Evolutionary conservation across 208 protist genomes (phyloP).

Genomic region (Leishmania tarentolae): DNA sequence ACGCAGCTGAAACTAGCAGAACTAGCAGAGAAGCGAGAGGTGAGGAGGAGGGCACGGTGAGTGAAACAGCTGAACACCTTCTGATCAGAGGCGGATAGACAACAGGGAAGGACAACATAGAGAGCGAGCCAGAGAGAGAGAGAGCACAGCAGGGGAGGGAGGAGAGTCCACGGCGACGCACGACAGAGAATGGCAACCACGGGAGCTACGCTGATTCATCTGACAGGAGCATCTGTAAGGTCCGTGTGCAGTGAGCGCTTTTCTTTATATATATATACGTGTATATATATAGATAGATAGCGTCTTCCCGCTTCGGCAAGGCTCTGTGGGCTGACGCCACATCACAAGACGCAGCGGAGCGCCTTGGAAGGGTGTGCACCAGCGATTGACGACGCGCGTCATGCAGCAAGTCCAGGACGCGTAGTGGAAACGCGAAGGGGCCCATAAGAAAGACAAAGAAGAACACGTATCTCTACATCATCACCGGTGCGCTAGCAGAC

Average conservation of each 20-base stretch:
- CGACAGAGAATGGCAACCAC: background rate
- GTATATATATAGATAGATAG: too few relatives aligned
- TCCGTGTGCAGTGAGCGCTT: background rate
- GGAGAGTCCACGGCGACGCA: background rate
- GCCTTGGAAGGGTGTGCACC: background rate
- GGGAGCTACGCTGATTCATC: background rate
- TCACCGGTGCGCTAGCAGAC: background rate
- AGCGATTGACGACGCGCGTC: background rate
- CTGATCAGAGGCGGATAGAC: background rate
- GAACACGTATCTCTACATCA: too few relatives aligned
- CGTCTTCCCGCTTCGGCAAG: background rate
- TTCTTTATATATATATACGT: background rate
- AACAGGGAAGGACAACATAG: background rate
- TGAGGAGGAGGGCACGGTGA: too few relatives aligned
- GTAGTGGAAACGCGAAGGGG: background rate
- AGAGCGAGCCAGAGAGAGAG: background rate
- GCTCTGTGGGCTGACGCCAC: background rate
- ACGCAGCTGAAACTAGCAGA: background rate
- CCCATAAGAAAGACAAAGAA: background rate
- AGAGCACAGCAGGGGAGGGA: background rate
- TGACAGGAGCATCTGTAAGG: background rate
- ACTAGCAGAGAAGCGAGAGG: background rate
- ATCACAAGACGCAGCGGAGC: background rate
- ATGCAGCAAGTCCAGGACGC: background rate
- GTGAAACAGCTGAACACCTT: background rate